Evolutionary conservation across 2,329 filamentous ascomycete genomes (phyloP).

Genomic region (Byssoonygena ceratinophila): DNA sequence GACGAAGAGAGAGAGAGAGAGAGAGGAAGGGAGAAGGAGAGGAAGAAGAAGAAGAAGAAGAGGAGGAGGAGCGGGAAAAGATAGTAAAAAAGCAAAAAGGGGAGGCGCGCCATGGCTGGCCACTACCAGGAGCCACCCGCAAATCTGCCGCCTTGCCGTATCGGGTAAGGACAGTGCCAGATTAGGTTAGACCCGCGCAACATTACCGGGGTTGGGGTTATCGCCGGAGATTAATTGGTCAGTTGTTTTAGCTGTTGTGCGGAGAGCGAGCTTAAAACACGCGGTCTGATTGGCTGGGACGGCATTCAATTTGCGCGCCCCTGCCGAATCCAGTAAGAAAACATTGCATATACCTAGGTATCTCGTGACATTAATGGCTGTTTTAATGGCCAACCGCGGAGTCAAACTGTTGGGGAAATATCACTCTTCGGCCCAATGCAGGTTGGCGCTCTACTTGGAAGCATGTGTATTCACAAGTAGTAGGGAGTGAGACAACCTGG

Average conservation of each 20-base stretch:
- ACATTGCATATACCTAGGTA: neutral
- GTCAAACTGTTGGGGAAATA: too few species aligned
- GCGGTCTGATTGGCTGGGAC: neutral
- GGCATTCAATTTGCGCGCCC: neutral
- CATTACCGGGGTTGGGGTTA: neutral
- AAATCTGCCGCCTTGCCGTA: neutral
- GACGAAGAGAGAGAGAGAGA: conserved; percentile 13
- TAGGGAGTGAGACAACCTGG: too few species aligned
- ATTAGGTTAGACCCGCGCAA: neutral
- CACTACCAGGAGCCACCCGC: neutral
- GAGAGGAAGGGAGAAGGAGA: conserved; percentile 9
- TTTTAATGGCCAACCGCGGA: neutral
- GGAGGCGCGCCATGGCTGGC: neutral
- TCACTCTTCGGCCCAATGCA: too few species aligned
- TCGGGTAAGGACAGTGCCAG: neutral
- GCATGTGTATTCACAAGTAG: neutral
- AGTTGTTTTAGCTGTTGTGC: neutral
- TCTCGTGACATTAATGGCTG: neutral
- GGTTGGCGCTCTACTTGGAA: neutral
- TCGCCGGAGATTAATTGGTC: conserved; percentile 9
- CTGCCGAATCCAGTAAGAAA: neutral
- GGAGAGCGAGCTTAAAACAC: too few species aligned
- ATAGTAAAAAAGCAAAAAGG: conserved; percentile 2
- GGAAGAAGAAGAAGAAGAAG: conserved; percentile 3
- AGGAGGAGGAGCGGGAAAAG: conserved; percentile 5